A percentile compares a stretch with the other conserved stretches of the same genome.
These are phyloP conservation scores for Byssothecium circinans DNA, from an alignment of 2,329 filamentous ascomycete species.

Conservation along the genomic window DNA sequence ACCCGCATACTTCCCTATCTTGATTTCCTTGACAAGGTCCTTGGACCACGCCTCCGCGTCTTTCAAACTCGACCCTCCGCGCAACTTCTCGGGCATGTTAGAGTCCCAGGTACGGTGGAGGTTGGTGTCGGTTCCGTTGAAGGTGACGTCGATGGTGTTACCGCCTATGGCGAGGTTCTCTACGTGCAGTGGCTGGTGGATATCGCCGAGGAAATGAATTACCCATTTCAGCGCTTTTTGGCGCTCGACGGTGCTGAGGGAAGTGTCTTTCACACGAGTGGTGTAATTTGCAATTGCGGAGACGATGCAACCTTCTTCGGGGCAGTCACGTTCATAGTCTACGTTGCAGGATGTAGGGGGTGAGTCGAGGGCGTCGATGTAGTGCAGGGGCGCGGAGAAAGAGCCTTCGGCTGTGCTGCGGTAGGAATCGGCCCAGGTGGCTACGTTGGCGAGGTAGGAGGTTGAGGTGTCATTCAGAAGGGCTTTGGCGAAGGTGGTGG, in stretches of 20 bases:
- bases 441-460: slow-evolving; percentile 54
- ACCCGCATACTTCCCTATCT: slow-evolving; percentile 42
- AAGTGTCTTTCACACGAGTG: slow-evolving; percentile 38
- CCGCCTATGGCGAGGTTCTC: slow-evolving; percentile 51
- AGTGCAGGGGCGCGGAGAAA: slow-evolving; percentile 54
- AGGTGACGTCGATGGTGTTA: slow-evolving; percentile 50
- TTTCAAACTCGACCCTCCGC: slow-evolving; percentile 43
- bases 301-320: slow-evolving; percentile 53
- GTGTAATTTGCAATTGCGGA: slow-evolving; percentile 56
- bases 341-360: slow-evolving; percentile 54
- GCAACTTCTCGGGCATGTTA: slow-evolving; percentile 47
- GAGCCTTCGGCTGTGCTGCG: slow-evolving; percentile 51
- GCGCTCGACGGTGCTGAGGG: slow-evolving; percentile 35
- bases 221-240: slow-evolving; percentile 54
- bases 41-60: slow-evolving; percentile 45
- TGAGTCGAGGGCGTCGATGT: slow-evolving; percentile 54
- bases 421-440: slow-evolving; percentile 59
- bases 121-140: slow-evolving; percentile 45
- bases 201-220: slow-evolving; percentile 67
- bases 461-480: slow-evolving; percentile 49
- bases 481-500: slow-evolving; percentile 47
- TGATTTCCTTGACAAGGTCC: slow-evolving; percentile 42
- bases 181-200: slow-evolving; percentile 69
- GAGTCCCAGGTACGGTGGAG: slow-evolving; percentile 51
- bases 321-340: slow-evolving; percentile 56